Conservation (phyloP, 441 rosid genomes). For the Isatis lusitanica region DNA sequence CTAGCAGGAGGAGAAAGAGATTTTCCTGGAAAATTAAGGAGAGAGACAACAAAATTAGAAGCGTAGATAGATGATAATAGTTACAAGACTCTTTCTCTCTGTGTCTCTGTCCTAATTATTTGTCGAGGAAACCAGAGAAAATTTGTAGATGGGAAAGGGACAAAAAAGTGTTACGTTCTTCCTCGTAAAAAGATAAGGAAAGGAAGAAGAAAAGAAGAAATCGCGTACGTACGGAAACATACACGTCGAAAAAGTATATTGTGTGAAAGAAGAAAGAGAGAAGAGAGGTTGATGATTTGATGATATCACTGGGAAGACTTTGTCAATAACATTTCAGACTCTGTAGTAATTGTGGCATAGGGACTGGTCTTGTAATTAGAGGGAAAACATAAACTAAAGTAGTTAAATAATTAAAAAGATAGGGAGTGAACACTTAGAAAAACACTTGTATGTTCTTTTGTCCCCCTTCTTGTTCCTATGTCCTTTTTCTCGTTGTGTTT, state of each 20-base stretch:
- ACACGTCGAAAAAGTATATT: slow-evolving; percentile 19
- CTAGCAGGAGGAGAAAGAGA: not conserved
- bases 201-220: slow-evolving; percentile 10
- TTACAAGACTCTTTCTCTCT: no score
- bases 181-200: slow-evolving; percentile 4
- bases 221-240: slow-evolving; percentile 17
- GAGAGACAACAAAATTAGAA: not conserved
- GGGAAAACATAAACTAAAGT: not conserved
- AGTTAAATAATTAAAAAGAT: not conserved
- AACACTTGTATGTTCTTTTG: no score
- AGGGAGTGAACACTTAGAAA: no score
- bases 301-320: not conserved
- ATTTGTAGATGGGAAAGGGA: slow-evolving; percentile 2
- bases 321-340: not conserved
- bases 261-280: slow-evolving; percentile 14
- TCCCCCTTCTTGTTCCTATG: no score
- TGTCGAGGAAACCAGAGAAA: not conserved
- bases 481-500: no score
- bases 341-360: not conserved
- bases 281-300: not conserved
- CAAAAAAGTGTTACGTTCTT: not conserved
- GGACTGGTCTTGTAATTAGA: not conserved
- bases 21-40: slow-evolving; percentile 20
- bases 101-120: not conserved
- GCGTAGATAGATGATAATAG: not conserved